phyloP scores from a whole-genome alignment of 345 rosid species.

The Syzygium aromaticum region DNA sequence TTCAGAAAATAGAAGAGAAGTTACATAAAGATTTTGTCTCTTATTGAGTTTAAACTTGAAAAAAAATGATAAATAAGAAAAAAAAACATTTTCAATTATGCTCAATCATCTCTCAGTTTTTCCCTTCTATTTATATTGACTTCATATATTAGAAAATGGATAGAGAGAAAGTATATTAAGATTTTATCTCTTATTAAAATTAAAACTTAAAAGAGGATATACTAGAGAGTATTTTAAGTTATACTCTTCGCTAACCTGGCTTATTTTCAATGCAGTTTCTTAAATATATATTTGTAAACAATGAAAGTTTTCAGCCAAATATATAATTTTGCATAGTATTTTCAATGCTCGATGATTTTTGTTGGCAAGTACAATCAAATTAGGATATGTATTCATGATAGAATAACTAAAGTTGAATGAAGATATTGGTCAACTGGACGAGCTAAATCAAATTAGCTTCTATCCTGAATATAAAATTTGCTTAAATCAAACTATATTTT shows the following conservation, averaged over 20 bases:
- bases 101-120: neutral
- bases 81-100: neutral
- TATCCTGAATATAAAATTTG: too few relatives aligned
- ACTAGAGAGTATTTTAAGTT: neutral
- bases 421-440: too few relatives aligned
- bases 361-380: too few relatives aligned
- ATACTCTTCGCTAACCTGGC: neutral
- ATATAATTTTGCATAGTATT: too few relatives aligned
- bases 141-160: neutral
- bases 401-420: too few relatives aligned
- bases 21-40: neutral
- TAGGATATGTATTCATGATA: too few relatives aligned
- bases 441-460: too few relatives aligned
- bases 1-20: neutral
- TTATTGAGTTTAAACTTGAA: neutral
- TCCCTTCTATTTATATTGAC: neutral
- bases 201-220: too few relatives aligned
- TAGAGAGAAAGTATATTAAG: neutral
- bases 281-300: neutral
- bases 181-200: neutral
- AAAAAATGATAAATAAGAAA: neutral
- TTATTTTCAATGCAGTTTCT: neutral
- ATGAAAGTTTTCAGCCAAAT: neutral
- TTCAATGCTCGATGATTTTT: too few relatives aligned
- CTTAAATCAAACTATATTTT: too few relatives aligned